phyloP scores from a whole-genome alignment of 2,329 filamentous ascomycete species.

The Apiospora hydei region DNA sequence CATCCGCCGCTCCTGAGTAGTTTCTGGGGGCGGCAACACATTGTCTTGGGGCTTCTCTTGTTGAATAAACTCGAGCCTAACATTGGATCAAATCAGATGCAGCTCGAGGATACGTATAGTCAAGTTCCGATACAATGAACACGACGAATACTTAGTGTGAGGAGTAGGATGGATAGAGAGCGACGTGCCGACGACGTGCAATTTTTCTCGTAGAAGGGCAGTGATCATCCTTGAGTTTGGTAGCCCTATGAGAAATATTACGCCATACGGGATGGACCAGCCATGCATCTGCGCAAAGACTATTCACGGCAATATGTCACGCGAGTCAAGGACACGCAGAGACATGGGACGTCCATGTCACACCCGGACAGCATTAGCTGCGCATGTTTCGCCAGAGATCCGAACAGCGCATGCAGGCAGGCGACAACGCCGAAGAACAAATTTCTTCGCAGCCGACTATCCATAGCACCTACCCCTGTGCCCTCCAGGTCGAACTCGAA shows the following conservation, averaged over 20 bases:
- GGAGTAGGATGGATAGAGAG: not conserved
- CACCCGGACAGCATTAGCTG: not conserved
- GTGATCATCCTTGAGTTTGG: not conserved
- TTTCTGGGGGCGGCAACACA: not conserved
- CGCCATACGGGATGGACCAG: not conserved
- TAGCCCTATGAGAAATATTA: not conserved
- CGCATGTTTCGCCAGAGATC: not conserved
- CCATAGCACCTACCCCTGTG: not conserved
- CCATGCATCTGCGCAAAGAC: not conserved
- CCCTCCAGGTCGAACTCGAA: not conserved
- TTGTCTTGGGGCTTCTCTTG: not conserved
- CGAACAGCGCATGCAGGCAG: not conserved
- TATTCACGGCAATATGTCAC: not conserved
- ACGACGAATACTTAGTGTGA: not conserved
- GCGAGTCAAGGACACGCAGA: not conserved
- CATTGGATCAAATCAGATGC: not conserved
- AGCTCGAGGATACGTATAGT: not conserved
- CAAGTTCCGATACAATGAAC: not conserved
- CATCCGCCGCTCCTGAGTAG: not conserved
- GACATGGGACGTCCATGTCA: not conserved
- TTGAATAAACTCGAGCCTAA: not conserved
- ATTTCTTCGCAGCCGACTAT: not conserved
- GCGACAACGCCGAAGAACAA: not conserved
- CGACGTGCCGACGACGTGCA: not conserved
- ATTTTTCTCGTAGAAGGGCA: not conserved